These are phyloP conservation scores for Coelastrella sp. DNA, from an alignment of 139 green algal genomes.

Conservation along the genomic window DNA sequence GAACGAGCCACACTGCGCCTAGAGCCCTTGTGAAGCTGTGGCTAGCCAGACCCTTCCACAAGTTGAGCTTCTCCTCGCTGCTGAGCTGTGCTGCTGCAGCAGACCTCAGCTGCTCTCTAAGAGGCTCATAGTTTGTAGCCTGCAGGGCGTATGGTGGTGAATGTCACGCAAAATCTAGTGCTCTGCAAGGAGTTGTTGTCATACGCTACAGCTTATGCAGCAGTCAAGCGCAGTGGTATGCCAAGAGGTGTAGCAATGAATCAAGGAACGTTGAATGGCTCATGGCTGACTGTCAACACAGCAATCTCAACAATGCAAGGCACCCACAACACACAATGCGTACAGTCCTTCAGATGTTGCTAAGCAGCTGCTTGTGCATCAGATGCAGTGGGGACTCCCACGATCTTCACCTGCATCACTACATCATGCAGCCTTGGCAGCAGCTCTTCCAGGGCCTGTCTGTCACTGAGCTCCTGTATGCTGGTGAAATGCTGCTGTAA, in stretches of 20 bases:
- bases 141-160: not conserved
- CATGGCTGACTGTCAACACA: too few species aligned
- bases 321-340: too few species aligned
- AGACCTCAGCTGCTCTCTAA: constrained; percentile 28
- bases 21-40: constrained; percentile 39
- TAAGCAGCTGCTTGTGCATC: too few species aligned
- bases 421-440: constrained; percentile 35
- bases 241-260: too few species aligned
- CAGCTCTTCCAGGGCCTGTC: constrained; percentile 48
- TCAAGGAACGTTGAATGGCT: too few species aligned
- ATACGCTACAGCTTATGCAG: too few species aligned
- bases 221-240: too few species aligned
- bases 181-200: too few species aligned
- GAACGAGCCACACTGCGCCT: constrained; percentile 66
- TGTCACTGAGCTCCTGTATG: constrained; percentile 46
- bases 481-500: constrained; percentile 35
- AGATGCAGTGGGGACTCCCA: too few species aligned
- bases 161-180: too few species aligned
- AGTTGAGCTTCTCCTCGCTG: constrained; percentile 46
- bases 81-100: constrained; percentile 1
- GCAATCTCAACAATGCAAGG: too few species aligned
- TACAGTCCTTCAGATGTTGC: too few species aligned
- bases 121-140: constrained; percentile 39
- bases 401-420: not conserved
- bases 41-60: constrained; percentile 46